Evolutionary conservation across 169 alveolate species (phyloP).

Genomic region (Toxoplasma gondii): DNA sequence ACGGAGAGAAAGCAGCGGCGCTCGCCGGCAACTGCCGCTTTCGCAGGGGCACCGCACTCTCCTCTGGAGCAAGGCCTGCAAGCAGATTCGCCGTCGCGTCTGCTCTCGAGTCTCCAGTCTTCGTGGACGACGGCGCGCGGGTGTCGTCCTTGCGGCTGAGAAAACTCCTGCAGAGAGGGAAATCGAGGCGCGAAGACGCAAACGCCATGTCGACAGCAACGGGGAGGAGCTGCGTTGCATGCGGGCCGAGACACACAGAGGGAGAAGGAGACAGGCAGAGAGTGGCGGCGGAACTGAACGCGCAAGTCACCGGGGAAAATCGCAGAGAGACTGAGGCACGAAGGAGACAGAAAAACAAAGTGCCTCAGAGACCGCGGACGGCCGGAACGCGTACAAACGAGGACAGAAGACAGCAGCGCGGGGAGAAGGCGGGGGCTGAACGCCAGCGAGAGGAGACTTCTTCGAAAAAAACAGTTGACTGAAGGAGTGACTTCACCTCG

Average conservation of each 20-base stretch:
- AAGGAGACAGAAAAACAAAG: background rate
- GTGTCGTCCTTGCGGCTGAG: background rate
- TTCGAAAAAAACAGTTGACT: background rate
- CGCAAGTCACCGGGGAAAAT: background rate
- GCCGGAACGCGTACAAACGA: background rate
- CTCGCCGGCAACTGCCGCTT: too few relatives aligned
- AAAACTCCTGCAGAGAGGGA: background rate
- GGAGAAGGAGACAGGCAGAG: background rate
- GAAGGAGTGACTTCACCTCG: background rate
- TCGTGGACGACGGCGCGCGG: background rate
- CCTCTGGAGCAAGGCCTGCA: too few relatives aligned
- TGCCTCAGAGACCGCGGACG: background rate
- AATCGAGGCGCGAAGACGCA: too few relatives aligned
- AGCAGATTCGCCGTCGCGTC: too few relatives aligned
- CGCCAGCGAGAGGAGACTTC: background rate
- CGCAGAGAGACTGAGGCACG: background rate
- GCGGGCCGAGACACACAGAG: too few relatives aligned
- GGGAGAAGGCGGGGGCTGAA: background rate
- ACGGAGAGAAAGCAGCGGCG: too few relatives aligned
- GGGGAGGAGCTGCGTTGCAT: too few relatives aligned
- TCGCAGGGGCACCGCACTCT: too few relatives aligned
- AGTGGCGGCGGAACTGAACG: background rate
- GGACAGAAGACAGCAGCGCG: background rate
- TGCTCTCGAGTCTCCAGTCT: too few relatives aligned
- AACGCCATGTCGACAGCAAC: background rate